A percentile compares a stretch with the other conserved stretches of the same genome.
phyloP scores from a whole-genome alignment of 78 protist genomes.

The Protostelium mycophagum region DNA sequence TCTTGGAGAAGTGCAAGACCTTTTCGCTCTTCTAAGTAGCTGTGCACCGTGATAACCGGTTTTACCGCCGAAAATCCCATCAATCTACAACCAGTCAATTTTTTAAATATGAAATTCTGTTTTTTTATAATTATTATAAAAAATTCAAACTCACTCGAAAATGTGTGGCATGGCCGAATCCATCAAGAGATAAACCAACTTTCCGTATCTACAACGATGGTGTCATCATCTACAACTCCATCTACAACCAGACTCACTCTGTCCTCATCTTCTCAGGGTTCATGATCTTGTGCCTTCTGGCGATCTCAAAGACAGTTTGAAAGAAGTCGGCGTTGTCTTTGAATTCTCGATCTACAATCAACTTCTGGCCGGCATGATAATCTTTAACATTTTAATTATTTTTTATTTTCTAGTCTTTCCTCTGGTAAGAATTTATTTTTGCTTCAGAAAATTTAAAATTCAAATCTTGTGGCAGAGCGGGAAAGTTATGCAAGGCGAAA shows the following conservation, averaged over 20 bases:
- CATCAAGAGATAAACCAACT: conserved; percentile 78
- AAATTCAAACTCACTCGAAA: not conserved
- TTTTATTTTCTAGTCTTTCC: too few relatives aligned
- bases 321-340: conserved; percentile 58
- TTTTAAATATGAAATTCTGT: not conserved
- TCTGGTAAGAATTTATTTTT: too few relatives aligned
- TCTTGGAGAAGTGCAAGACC: conserved; percentile 47
- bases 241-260: conserved; percentile 14
- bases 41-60: conserved; percentile 73
- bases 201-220: conserved; percentile 80
- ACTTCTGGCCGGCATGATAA: conserved; percentile 62
- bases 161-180: conserved; percentile 46
- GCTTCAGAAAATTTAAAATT: too few relatives aligned
- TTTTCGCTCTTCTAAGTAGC: conserved; percentile 13
- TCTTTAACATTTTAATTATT: conserved; percentile 45
- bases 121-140: not conserved
- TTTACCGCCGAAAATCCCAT: conserved; percentile 48
- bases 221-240: conserved; percentile 16
- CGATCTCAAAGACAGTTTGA: conserved; percentile 77
- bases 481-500: too few relatives aligned
- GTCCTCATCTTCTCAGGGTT: conserved; percentile 84
- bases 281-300: conserved; percentile 86
- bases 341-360: conserved; percentile 65
- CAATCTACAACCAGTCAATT: not conserved
- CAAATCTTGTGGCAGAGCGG: too few relatives aligned